Conservation (phyloP, 2,329 filamentous ascomycete genomes). For the Epichloe baconii region DNA sequence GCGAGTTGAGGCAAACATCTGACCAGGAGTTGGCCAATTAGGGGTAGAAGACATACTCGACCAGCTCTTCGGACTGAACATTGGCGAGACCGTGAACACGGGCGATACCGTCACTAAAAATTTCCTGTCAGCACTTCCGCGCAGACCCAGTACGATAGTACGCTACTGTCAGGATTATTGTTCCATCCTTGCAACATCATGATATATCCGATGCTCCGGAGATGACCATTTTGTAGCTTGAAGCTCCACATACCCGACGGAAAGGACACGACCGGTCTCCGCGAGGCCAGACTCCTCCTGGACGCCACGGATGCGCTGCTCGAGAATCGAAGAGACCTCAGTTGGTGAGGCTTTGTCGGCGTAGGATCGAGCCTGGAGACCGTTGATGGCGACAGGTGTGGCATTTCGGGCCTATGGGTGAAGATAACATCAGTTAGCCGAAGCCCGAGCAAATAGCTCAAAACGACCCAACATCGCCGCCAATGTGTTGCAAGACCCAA, state of each 20-base stretch:
- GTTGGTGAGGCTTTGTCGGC: slow-evolving; percentile 90
- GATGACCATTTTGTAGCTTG: not conserved
- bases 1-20: slow-evolving; percentile 2
- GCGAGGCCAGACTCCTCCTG: slow-evolving; percentile 92
- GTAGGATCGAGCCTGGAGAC: slow-evolving; percentile 58
- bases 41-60: slow-evolving; percentile 62
- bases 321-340: slow-evolving; percentile 97
- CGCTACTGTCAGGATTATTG: not conserved
- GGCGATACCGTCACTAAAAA: slow-evolving; percentile 92
- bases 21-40: not conserved
- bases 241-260: slow-evolving; percentile 74
- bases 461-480: slow-evolving; percentile 9
- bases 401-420: slow-evolving; percentile 65
- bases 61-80: slow-evolving; percentile 99
- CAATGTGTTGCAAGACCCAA: not conserved
- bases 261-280: slow-evolving; percentile 97
- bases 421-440: slow-evolving; percentile 41
- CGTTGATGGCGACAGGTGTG: slow-evolving; percentile 64
- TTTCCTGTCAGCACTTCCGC: slow-evolving; percentile 18
- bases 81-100: slow-evolving; percentile 99
- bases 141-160: not conserved
- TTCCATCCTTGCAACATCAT: not conserved
- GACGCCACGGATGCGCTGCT: slow-evolving; percentile 97
- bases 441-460: slow-evolving; percentile 29
- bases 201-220: not conserved